A percentile compares a stretch with the other conserved stretches of the same genome.
Conservation (phyloP, 2,329 filamentous ascomycete genomes). For the Chaetomium olivaceum region DNA sequence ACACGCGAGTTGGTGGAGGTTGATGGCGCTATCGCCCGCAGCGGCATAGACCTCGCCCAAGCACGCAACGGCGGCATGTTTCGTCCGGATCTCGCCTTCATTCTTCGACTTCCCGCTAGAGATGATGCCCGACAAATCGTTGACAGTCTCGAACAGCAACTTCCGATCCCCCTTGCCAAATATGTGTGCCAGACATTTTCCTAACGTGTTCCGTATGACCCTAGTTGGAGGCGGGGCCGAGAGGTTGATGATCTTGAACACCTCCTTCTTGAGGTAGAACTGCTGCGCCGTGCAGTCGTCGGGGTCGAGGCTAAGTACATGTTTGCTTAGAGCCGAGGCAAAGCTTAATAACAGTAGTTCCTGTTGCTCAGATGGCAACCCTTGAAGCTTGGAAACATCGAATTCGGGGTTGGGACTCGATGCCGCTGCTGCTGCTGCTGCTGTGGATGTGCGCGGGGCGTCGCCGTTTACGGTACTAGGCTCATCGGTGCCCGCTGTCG, state of each 20-base stretch:
- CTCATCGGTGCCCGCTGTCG: constrained; percentile 31
- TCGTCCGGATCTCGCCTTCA: constrained; percentile 75
- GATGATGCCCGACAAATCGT: constrained; percentile 75
- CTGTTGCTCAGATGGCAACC: constrained; percentile 90
- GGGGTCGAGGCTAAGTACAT: constrained; percentile 71
- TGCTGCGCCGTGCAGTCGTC: constrained; percentile 88
- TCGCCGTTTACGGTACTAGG: constrained; percentile 41
- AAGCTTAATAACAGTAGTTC: constrained; percentile 92
- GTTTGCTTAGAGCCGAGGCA: constrained; percentile 76
- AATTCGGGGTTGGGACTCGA: constrained; percentile 69
- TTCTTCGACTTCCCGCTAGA: constrained; percentile 70
- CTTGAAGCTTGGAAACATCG: constrained; percentile 84
- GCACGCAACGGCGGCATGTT: constrained; percentile 85
- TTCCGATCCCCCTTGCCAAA: constrained; percentile 86
- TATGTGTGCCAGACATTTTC: constrained; percentile 78
- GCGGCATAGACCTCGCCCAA: constrained; percentile 85
- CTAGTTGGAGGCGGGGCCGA: constrained; percentile 78
- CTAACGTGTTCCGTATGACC: constrained; percentile 86
- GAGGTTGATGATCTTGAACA: constrained; percentile 89
- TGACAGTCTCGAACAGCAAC: constrained; percentile 90
- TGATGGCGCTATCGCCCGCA: constrained; percentile 91
- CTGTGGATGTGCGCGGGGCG: constrained; percentile 33
- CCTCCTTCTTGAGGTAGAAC: constrained; percentile 87
- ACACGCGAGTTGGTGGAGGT: constrained; percentile 73
- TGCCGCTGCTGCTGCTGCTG: constrained; percentile 35